Evolutionary conservation across 1,139 yeast species (phyloP), one percentile per base, ranked within the genome.

Genomic region (Wickerhamiella infanticola): DNA sequence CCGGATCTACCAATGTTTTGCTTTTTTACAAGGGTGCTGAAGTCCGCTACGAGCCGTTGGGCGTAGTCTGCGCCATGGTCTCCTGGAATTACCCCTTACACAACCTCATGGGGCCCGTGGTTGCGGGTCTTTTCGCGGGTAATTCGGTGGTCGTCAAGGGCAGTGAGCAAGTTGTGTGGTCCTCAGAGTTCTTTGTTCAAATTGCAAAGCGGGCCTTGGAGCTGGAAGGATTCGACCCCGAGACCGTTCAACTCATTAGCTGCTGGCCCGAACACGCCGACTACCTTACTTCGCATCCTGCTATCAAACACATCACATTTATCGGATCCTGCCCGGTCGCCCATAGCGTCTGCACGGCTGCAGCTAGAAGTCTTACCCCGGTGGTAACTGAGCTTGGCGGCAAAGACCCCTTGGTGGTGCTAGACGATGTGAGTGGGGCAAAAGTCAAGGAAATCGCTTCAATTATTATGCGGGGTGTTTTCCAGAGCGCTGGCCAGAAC

Each of bases 241-340:
- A 85, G 51, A 67, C 90, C 55, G 94, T 88, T 6, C 97, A 90
- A 63, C 68, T 88, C 49, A 79, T 82, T 41, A 66, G 71, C 49
- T 71, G 77, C 58, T 83, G 81, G 73, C 93, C 94, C 1, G 81
- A 82, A 55, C 82, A 83, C 57, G 93, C 95, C 5, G 90, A 84
- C 56, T 72, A 81, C 55, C 77, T 90, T 58, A 81, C 94, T 1
- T 73, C 86, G 2, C 95, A 90, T 57, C 80, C 84, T 0, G 84
- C 81, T 0, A 66, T 90, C 46, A 72, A 79, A 35, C 98, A 90
- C 61, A 76, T 90, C 49, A 90, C 98, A 0, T 90, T 90, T 58
- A 90, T 90, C 58, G 98, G 98, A 1, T 83, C 95, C n/a, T 76
- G 83, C 51, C 85, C 86, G 1, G 94, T 90, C 37, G 97, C 97